Evolutionary conservation across 768 basidiomycete species (phyloP).

Genomic region (Suillus alpinus): DNA sequence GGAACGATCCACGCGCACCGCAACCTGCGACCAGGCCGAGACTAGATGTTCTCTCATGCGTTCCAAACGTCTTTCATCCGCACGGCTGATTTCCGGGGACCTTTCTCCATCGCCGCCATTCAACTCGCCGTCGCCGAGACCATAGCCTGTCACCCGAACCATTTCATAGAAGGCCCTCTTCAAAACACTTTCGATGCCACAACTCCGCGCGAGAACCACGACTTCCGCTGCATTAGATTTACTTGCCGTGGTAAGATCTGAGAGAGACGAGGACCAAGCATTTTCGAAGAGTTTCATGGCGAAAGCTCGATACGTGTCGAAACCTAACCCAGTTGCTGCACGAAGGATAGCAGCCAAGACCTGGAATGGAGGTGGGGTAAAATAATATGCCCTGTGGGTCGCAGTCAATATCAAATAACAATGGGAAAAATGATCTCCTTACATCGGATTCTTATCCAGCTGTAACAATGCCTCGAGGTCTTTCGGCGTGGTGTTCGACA

Average conservation of each 20-base stretch:
- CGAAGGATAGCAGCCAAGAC: constrained; percentile 33
- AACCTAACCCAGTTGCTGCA: constrained; percentile 33
- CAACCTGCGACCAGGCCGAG: constrained; percentile 5
- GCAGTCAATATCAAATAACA: not conserved
- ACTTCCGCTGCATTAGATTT: constrained; percentile 28
- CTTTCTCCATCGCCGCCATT: not conserved
- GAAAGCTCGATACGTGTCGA: constrained; percentile 27
- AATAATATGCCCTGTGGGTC: not conserved
- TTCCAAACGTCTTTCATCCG: constrained; percentile 3
- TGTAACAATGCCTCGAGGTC: constrained; percentile 5
- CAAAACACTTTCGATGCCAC: constrained; percentile 25
- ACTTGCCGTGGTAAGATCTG: constrained; percentile 6
- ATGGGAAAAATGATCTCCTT: not conserved
- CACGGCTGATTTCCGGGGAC: constrained; percentile 1
- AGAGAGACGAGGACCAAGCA: constrained; percentile 31
- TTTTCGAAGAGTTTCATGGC: constrained; percentile 27
- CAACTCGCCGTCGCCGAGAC: constrained; percentile 5
- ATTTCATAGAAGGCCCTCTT: constrained; percentile 39
- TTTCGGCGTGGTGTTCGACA: not conserved
- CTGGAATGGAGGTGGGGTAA: not conserved
- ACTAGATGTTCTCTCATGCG: constrained; percentile 6
- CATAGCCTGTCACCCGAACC: constrained; percentile 1
- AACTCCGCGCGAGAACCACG: constrained; percentile 29
- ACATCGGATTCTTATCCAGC: constrained; percentile 5
- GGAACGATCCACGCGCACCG: constrained; percentile 1